Evolutionary conservation across 495 filamentous ascomycete species (phyloP).

Genomic region (Tuber aestivum): DNA sequence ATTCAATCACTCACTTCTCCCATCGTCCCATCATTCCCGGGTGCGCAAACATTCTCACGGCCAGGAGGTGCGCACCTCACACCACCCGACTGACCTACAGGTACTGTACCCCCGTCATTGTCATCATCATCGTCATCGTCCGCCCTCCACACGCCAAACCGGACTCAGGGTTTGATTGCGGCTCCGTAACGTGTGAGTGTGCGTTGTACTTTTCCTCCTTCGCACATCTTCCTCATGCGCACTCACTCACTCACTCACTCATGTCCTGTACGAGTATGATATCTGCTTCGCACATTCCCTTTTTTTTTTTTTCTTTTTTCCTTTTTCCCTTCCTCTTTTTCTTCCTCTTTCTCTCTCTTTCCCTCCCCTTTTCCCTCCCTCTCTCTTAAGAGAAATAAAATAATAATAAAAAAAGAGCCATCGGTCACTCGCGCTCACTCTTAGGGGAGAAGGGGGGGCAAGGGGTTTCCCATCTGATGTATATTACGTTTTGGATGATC

Average conservation of each 20-base stretch:
- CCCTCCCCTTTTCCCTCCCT: background rate
- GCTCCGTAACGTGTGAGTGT: background rate
- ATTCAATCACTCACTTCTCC: constrained; percentile 63
- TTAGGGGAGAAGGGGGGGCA: too few relatives aligned
- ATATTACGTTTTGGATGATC: background rate
- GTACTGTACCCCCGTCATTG: too few relatives aligned
- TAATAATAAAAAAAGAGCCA: background rate
- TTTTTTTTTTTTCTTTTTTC: too few relatives aligned
- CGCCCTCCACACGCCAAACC: background rate
- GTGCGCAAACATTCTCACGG: constrained; percentile 71
- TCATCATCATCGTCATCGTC: constrained; percentile 50
- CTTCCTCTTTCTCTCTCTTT: too few relatives aligned
- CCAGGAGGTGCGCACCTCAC: constrained; percentile 60
- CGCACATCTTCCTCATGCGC: constrained; percentile 17
- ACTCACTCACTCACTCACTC: constrained; percentile 20
- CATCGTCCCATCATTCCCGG: constrained; percentile 55
- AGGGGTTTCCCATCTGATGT: constrained; percentile 2
- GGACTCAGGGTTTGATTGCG: background rate
- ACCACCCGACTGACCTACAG: too few relatives aligned
- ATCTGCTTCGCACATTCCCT: constrained; percentile 9
- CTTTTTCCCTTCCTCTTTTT: too few relatives aligned
- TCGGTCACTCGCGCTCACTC: background rate
- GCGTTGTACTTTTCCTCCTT: background rate
- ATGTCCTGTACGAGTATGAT: constrained; percentile 9
- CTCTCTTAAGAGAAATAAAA: background rate